Evolutionary conservation across 176 grass and related monocot genomes (phyloP).

Genomic region (Eleusine indica): DNA sequence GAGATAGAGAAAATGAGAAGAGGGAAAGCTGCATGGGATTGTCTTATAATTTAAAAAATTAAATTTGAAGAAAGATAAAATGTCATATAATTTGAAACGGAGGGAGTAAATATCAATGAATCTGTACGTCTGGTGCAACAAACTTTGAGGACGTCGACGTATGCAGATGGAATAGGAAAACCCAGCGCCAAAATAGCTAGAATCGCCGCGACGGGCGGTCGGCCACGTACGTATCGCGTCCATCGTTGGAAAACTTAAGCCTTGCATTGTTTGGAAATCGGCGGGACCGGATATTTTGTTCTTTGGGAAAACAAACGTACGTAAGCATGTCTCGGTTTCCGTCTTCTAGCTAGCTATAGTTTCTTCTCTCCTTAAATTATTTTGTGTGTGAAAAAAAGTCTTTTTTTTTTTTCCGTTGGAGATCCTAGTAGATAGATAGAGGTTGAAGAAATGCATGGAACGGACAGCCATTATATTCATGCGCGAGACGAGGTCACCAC

Average conservation of each 20-base stretch:
- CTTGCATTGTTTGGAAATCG: background rate
- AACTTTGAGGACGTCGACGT: too few species aligned
- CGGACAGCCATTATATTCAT: background rate
- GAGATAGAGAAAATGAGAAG: too few species aligned
- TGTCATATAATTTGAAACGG: too few species aligned
- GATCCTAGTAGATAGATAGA: too few species aligned
- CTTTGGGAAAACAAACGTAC: background rate
- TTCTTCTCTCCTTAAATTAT: background rate
- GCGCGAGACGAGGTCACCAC: too few species aligned
- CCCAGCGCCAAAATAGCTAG: constrained; percentile 22
- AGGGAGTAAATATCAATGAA: too few species aligned
- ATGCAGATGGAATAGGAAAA: background rate
- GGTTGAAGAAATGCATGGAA: background rate
- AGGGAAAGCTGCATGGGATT: too few species aligned
- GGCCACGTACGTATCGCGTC: background rate
- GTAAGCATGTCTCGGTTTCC: background rate
- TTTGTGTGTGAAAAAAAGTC: background rate
- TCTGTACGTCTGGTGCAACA: too few species aligned
- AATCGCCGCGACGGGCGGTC: background rate
- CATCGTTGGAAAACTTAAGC: background rate
- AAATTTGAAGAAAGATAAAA: too few species aligned
- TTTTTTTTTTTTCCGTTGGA: background rate
- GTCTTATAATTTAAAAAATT: too few species aligned
- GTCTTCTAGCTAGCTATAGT: too few species aligned
- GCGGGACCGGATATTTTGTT: background rate